A percentile compares a stretch with the other conserved stretches of the same genome.
Evolutionary conservation across 2,329 filamentous ascomycete genomes (phyloP).

Genomic region (Aspergillus brunneoviolaceus): DNA sequence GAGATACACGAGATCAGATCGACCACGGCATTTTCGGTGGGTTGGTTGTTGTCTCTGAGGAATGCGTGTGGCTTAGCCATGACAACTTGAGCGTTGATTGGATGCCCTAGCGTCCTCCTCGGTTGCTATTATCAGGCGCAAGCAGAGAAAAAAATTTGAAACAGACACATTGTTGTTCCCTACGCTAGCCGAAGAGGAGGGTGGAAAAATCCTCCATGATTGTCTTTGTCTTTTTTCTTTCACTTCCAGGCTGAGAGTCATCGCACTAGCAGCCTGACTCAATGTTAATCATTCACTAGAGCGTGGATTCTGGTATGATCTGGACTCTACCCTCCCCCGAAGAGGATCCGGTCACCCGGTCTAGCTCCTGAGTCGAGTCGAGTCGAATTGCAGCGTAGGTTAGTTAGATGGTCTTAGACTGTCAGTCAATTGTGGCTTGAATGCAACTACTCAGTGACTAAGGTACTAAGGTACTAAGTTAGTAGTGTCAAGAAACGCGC

Average conservation of each 20-base stretch:
- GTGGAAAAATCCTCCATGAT: not conserved
- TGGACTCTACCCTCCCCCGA: not conserved
- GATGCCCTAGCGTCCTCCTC: not conserved
- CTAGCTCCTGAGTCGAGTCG: not conserved
- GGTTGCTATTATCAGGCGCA: not conserved
- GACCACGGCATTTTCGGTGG: not conserved
- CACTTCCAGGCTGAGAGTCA: too few relatives aligned
- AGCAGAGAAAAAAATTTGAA: not conserved
- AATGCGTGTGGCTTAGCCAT: slow-evolving; percentile 11
- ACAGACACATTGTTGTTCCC: not conserved
- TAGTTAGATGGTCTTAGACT: not conserved
- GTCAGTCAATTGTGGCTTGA: not conserved
- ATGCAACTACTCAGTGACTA: not conserved
- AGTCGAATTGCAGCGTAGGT: too few relatives aligned
- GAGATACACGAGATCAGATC: slow-evolving; percentile 17
- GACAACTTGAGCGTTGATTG: slow-evolving; percentile 6
- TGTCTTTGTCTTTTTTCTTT: not conserved
- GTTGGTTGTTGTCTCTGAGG: not conserved
- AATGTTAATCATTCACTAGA: not conserved
- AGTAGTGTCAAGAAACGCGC: not conserved
- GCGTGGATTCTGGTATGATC: not conserved
- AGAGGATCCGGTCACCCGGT: not conserved
- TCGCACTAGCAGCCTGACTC: not conserved
- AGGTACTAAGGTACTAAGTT: too few relatives aligned
- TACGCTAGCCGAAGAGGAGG: not conserved